phyloP scores from a whole-genome alignment of 768 basidiomycete genomes.

The Suillus lakei region DNA sequence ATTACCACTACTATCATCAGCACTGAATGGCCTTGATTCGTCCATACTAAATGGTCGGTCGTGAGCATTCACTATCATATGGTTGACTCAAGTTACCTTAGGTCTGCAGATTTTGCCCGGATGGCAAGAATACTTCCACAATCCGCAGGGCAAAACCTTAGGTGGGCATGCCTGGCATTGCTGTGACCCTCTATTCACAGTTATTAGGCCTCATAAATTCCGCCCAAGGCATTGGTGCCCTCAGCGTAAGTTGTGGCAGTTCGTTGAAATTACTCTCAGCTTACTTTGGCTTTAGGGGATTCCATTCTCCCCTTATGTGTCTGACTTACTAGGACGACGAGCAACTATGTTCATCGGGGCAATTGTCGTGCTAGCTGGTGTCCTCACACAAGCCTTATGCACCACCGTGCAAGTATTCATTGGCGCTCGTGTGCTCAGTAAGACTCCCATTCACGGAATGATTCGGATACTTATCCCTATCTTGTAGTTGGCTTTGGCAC shows the following conservation, averaged over 20 bases:
- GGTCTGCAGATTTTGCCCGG: conserved; percentile 71
- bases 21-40: conserved; percentile 70
- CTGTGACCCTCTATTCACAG: background rate
- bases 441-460: background rate
- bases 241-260: conserved; percentile 41
- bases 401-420: conserved; percentile 56
- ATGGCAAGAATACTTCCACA: conserved; percentile 60
- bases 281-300: conserved; percentile 45
- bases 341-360: conserved; percentile 63
- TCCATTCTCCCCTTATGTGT: conserved; percentile 63
- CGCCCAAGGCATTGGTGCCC: conserved; percentile 63
- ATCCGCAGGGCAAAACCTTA: conserved; percentile 55
- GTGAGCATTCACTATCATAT: background rate
- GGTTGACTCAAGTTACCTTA: conserved; percentile 39
- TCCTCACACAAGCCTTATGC: conserved; percentile 57
- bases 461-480: background rate
- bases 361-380: conserved; percentile 66
- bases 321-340: conserved; percentile 67
- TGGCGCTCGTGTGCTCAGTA: conserved; percentile 52
- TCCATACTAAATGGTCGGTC: conserved; percentile 62
- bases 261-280: background rate
- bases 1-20: conserved; percentile 67
- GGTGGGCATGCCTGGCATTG: conserved; percentile 37
- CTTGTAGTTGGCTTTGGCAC: conserved; percentile 66
- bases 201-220: conserved; percentile 65